Conservation (phyloP, 225 moss, liverwort and hornwort genomes). For the Pleurozium schreberi region DNA sequence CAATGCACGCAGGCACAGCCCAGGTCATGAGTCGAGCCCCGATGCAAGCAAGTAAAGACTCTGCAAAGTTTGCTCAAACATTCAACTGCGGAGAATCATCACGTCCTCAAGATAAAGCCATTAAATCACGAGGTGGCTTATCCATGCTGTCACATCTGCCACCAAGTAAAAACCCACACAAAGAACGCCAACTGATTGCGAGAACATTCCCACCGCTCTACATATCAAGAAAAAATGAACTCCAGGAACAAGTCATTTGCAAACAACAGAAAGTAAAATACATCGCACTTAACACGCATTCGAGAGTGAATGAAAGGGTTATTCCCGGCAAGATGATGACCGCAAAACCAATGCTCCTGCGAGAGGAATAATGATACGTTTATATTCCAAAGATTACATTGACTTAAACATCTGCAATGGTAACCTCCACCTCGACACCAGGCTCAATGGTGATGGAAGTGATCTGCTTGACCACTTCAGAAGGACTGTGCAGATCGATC, state of each 20-base stretch:
- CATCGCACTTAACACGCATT: too few relatives aligned
- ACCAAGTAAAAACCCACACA: not conserved
- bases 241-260: not conserved
- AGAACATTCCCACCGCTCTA: not conserved
- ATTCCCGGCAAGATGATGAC: not conserved
- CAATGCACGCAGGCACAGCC: not conserved
- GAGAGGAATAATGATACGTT: not conserved
- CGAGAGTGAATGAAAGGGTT: not conserved
- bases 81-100: not conserved
- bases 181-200: not conserved
- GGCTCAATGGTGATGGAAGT: constrained; percentile 80
- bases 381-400: not conserved
- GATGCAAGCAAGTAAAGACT: not conserved
- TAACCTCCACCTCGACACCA: constrained; percentile 65
- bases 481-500: constrained; percentile 69
- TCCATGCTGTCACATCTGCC: not conserved
- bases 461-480: constrained; percentile 80
- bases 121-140: too few relatives aligned
- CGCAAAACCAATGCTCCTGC: not conserved
- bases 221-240: too few relatives aligned
- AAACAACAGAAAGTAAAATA: not conserved
- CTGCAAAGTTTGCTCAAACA: not conserved
- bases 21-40: not conserved
- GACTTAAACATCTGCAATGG: constrained; percentile 44
- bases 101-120: not conserved